phyloP scores from a whole-genome alignment of 75 land plant genomes.

The Pinus albicaulis region DNA sequence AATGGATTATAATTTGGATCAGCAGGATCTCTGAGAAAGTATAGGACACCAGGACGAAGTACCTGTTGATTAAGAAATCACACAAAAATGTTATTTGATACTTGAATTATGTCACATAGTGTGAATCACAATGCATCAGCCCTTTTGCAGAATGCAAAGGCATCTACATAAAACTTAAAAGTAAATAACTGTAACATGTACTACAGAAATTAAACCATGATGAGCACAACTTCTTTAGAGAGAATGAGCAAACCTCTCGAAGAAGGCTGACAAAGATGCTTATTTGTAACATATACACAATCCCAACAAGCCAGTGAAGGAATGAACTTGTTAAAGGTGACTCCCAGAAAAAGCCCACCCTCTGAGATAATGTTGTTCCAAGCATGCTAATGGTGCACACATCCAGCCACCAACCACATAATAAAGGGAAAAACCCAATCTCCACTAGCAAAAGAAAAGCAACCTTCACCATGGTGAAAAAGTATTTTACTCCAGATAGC shows the following conservation, averaged over 20 bases:
- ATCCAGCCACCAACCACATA: constrained; percentile 99
- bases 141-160: neutral
- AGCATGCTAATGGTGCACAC: constrained; percentile 93
- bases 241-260: constrained; percentile 67
- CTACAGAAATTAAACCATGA: neutral
- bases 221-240: too few relatives aligned
- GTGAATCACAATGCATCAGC: neutral
- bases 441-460: constrained; percentile 92
- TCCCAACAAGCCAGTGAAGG: constrained; percentile 96
- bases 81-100: constrained; percentile 4
- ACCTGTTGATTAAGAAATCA: constrained; percentile 47
- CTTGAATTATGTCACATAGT: neutral
- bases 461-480: constrained; percentile 95
- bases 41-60: constrained; percentile 84
- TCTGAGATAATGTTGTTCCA: constrained; percentile 62
- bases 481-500: constrained; percentile 74
- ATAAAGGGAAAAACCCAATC: constrained; percentile 93
- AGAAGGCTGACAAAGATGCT: constrained; percentile 97
- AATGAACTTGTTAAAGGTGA: constrained; percentile 88
- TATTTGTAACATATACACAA: constrained; percentile 96
- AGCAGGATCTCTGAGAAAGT: constrained; percentile 95
- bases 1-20: constrained; percentile 99
- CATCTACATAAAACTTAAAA: neutral
- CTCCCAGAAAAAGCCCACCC: constrained; percentile 82
- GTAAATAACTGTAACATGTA: neutral